These are phyloP conservation scores for Scytalidium sp. DNA, from an alignment of 2,329 filamentous ascomycete species.

Conservation along the genomic window DNA sequence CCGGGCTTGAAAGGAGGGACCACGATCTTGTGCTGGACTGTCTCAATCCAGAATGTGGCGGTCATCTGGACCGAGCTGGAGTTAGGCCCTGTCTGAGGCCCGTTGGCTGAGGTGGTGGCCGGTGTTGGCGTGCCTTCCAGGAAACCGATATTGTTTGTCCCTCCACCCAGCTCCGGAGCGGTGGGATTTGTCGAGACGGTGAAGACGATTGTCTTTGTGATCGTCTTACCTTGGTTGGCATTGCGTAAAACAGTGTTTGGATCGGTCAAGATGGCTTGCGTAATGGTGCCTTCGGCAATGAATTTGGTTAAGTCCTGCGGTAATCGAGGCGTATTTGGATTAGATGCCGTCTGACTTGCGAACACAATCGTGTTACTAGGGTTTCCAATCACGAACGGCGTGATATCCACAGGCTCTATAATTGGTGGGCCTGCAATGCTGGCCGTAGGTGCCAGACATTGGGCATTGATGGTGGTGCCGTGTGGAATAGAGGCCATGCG, in stretches of 20 bases:
- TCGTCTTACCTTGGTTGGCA: conserved; percentile 28
- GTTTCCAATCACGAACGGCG: conserved; percentile 18
- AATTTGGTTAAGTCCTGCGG: conserved; percentile 29
- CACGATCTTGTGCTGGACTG: conserved; percentile 20
- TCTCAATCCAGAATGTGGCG: conserved; percentile 30
- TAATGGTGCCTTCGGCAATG: conserved; percentile 29
- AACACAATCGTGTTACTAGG: conserved; percentile 5
- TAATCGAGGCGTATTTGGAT: conserved; percentile 20
- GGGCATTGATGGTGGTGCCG: conserved; percentile 40
- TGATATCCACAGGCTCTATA: conserved; percentile 21
- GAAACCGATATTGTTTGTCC: conserved; percentile 29
- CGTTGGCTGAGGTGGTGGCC: conserved; percentile 2
- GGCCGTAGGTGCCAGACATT: conserved; percentile 23
- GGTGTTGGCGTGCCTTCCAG: too few species aligned
- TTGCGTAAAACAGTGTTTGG: conserved; percentile 27
- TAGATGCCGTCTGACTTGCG: conserved; percentile 9
- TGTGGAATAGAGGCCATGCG: conserved; percentile 42
- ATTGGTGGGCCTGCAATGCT: conserved; percentile 14
- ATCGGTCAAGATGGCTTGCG: conserved; percentile 26
- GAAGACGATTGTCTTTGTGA: conserved; percentile 28
- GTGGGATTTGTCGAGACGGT: conserved; percentile 22
- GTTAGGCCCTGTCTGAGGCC: conserved; percentile 17
- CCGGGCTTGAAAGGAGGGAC: conserved; percentile 16
- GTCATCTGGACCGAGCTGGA: conserved; percentile 22
- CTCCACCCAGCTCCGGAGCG: conserved; percentile 25